phyloP scores from a whole-genome alignment of 495 filamentous ascomycete species.

The Thermothielavioides terrestris region DNA sequence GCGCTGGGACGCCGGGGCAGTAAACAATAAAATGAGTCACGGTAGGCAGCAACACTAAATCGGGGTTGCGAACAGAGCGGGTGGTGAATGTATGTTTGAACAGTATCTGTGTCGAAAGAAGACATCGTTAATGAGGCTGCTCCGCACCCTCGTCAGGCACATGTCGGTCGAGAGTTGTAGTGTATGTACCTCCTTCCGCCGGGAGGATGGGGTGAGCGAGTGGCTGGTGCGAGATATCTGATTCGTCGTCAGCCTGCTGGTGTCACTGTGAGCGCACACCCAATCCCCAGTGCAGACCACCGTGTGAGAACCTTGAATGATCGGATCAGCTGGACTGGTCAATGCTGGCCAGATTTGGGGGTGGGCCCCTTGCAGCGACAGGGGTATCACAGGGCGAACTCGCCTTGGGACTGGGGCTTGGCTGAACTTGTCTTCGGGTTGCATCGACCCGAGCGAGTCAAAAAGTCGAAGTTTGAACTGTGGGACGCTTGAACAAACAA shows the following conservation, averaged over 20 bases:
- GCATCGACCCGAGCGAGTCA: background rate
- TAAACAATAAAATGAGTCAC: slow-evolving; percentile 9
- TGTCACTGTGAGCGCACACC: background rate
- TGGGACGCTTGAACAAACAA: background rate
- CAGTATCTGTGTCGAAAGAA: background rate
- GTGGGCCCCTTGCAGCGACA: slow-evolving; percentile 9
- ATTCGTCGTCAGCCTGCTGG: no score
- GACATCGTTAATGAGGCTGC: background rate
- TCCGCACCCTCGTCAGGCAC: background rate
- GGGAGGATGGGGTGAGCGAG: background rate
- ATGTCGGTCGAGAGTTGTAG: no score
- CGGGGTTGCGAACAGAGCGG: background rate
- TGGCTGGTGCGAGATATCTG: no score
- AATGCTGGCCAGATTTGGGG: background rate
- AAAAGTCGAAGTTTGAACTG: slow-evolving; percentile 4
- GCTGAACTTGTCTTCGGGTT: background rate
- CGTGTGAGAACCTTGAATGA: slow-evolving; percentile 2
- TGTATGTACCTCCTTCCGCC: no score
- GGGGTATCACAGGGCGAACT: background rate
- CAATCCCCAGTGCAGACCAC: background rate
- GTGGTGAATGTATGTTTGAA: background rate
- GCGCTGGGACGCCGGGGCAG: slow-evolving; percentile 46
- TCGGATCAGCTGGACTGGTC: slow-evolving; percentile 10
- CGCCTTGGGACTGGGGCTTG: background rate
- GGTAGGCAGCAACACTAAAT: slow-evolving; percentile 6